Conservation (phyloP, 2,329 filamentous ascomycete species). For the Hypocrella siamensis region DNA sequence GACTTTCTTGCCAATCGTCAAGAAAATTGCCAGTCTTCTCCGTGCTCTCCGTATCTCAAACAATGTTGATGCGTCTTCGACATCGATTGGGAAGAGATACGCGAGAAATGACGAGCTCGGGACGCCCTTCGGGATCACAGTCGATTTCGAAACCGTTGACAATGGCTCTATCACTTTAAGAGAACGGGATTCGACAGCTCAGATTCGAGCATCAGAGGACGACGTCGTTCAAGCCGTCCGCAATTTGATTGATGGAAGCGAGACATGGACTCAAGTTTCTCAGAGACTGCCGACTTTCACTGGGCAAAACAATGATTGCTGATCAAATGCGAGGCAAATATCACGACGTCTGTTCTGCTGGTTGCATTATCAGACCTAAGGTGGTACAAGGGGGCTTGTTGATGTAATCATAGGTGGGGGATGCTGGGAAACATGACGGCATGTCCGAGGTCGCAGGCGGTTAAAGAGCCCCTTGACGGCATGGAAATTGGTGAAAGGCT, state of each 20-base stretch:
- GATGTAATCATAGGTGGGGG: too few species aligned
- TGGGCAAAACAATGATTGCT: neutral
- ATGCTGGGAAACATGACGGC: too few species aligned
- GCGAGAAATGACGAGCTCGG: constrained; percentile 74
- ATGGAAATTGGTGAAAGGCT: too few species aligned
- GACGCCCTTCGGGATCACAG: constrained; percentile 73
- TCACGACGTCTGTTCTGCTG: too few species aligned
- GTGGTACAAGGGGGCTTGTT: too few species aligned
- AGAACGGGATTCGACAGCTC: constrained; percentile 70
- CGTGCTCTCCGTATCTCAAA: constrained; percentile 57
- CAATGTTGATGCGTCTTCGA: constrained; percentile 66
- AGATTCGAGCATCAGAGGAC: constrained; percentile 63
- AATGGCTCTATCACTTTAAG: constrained; percentile 68
- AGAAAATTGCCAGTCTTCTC: constrained; percentile 56
- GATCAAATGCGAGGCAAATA: too few species aligned
- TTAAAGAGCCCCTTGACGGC: too few species aligned
- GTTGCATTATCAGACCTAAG: too few species aligned
- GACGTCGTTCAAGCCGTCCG: constrained; percentile 31
- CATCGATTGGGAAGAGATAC: constrained; percentile 66
- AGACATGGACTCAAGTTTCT: constrained; percentile 35
- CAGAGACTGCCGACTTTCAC: constrained; percentile 2
- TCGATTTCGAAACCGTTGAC: constrained; percentile 80
- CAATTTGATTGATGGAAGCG: constrained; percentile 9
- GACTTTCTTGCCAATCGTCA: constrained; percentile 61
- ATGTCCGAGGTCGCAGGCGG: too few species aligned